A percentile compares a stretch with the other conserved stretches of the same genome.
Evolutionary conservation across 108 stramenopile species (phyloP).

Genomic region (Stephanodiscus minutulus): DNA sequence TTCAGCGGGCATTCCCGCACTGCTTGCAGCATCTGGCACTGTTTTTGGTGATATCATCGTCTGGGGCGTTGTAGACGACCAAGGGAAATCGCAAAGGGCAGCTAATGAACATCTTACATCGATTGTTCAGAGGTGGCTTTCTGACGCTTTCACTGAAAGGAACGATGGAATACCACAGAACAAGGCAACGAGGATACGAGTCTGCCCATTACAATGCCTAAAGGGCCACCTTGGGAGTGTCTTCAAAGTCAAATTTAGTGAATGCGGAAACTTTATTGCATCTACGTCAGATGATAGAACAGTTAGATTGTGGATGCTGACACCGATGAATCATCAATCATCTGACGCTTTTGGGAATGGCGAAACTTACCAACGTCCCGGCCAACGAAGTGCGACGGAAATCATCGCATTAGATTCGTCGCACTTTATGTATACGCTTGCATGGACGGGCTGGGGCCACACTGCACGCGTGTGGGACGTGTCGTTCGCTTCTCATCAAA

Average conservation of each 20-base stretch:
- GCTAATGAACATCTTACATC: constrained; percentile 16
- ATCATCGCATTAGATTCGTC: constrained; percentile 14
- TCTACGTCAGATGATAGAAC: constrained; percentile 83
- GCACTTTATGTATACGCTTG: constrained; percentile 12
- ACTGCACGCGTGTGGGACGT: constrained; percentile 76
- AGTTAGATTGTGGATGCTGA: constrained; percentile 63
- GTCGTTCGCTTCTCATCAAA: constrained; percentile 36
- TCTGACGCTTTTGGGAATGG: not conserved
- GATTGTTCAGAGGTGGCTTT: constrained; percentile 36
- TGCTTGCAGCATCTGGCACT: constrained; percentile 55
- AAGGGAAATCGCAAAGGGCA: not conserved
- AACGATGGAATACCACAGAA: not conserved
- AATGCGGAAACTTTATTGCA: constrained; percentile 44
- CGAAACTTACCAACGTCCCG: not conserved
- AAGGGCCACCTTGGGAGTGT: constrained; percentile 71
- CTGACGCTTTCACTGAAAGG: not conserved
- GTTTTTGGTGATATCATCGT: constrained; percentile 62
- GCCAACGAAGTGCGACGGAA: not conserved
- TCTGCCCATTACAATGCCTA: constrained; percentile 35
- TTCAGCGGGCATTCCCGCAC: constrained; percentile 14
- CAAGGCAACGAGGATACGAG: constrained; percentile 5
- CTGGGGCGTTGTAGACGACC: constrained; percentile 34
- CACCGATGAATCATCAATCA: not conserved
- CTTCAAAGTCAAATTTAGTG: constrained; percentile 52
- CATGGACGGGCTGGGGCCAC: constrained; percentile 81